These are phyloP conservation scores for Purpureocillium takamizusanense DNA, from an alignment of 2,329 filamentous ascomycete species.

Conservation along the genomic window DNA sequence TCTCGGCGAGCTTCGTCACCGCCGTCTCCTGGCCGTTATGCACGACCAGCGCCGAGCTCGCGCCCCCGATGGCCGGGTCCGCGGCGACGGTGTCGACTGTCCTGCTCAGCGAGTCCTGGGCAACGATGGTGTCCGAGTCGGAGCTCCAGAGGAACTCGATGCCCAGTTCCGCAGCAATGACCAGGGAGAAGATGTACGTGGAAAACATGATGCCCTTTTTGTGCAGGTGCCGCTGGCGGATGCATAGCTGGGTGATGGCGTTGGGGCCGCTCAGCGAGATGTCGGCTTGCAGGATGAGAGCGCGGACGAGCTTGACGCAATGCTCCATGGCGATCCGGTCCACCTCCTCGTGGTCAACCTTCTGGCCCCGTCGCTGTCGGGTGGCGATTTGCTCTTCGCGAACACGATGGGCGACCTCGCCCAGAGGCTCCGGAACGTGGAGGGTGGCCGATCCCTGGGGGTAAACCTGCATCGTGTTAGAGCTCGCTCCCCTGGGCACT, in stretches of 20 bases:
- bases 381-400: conserved; percentile 8
- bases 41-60: conserved; percentile 13
- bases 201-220: conserved; percentile 18
- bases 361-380: conserved; percentile 5
- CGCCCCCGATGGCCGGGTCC: conserved; percentile 12
- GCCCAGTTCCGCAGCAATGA: conserved; percentile 13
- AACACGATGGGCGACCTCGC: conserved; percentile 11
- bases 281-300: conserved; percentile 9
- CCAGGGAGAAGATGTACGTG: conserved; percentile 13
- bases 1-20: conserved; percentile 11
- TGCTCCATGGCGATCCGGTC: conserved; percentile 11
- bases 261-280: conserved; percentile 8
- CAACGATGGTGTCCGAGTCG: conserved; percentile 14
- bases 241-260: conserved; percentile 11
- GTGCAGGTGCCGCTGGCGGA: conserved; percentile 14
- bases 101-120: conserved; percentile 9
- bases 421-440: conserved; percentile 12
- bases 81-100: conserved; percentile 12
- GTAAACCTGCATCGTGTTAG: conserved; percentile 9
- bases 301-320: conserved; percentile 12
- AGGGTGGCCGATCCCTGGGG: conserved; percentile 10
- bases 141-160: conserved; percentile 16
- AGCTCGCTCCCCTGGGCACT: no score
- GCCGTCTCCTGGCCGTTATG: conserved; percentile 12
- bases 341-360: conserved; percentile 8